Evolutionary conservation across 2,329 filamentous ascomycete species (phyloP).

Genomic region (Stenocarpella maydis): DNA sequence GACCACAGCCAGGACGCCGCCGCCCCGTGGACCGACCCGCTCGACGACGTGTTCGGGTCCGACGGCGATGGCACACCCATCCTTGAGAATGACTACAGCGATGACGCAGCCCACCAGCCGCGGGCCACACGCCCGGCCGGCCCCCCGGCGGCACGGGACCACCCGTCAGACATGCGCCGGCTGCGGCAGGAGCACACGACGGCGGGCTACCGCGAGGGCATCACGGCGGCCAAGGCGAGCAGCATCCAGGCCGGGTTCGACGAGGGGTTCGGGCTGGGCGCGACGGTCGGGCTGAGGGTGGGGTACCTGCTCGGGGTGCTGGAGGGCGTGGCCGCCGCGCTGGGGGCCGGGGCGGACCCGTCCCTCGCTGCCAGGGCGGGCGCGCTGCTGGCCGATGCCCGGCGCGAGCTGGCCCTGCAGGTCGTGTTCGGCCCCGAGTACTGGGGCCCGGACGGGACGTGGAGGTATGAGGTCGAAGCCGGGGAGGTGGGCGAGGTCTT

Average conservation of each 20-base stretch:
- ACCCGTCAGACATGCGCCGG: constrained; percentile 73
- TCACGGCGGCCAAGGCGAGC: constrained; percentile 76
- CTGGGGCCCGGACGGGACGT: constrained; percentile 75
- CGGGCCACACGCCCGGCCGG: background rate
- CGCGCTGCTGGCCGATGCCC: constrained; percentile 57
- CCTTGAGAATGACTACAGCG: background rate
- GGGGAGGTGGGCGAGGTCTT: constrained; percentile 50
- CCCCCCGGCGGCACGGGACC: constrained; percentile 32
- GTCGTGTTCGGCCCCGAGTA: constrained; percentile 71
- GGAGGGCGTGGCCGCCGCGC: constrained; percentile 71
- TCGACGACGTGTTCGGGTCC: constrained; percentile 35
- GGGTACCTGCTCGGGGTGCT: constrained; percentile 81
- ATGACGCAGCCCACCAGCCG: background rate
- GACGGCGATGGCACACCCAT: constrained; percentile 1
- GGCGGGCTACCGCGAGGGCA: constrained; percentile 89
- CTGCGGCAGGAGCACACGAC: constrained; percentile 81
- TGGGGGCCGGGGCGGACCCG: constrained; percentile 41
- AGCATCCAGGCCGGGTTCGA: constrained; percentile 91
- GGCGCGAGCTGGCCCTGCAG: constrained; percentile 66
- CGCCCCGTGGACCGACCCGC: constrained; percentile 21
- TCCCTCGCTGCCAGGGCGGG: constrained; percentile 40
- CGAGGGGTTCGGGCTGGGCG: constrained; percentile 86
- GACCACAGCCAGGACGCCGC: background rate
- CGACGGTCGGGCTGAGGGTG: constrained; percentile 76
- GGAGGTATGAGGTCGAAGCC: constrained; percentile 69